Evolutionary conservation across 2,329 filamentous ascomycete species (phyloP).

Genomic region (Cytospora paraplurivora): DNA sequence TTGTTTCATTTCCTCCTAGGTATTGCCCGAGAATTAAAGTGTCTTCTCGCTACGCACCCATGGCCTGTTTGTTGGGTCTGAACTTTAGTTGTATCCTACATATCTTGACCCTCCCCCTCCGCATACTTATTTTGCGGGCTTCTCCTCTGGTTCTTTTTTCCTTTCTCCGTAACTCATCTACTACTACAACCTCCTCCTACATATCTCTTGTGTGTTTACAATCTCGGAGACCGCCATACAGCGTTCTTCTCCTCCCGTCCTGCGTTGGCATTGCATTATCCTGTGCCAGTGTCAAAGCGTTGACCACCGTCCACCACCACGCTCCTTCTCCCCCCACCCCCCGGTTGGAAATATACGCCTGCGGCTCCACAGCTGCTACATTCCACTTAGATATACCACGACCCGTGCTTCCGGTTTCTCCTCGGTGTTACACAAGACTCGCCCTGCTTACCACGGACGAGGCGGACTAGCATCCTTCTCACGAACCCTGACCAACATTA

Average conservation of each 20-base stretch:
- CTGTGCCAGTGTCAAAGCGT: conserved; percentile 27
- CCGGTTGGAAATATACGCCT: conserved; percentile 25
- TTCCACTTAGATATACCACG: conserved; percentile 10
- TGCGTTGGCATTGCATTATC: conserved; percentile 30
- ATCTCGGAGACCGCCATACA: conserved; percentile 21
- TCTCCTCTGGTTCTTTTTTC: conserved; percentile 8
- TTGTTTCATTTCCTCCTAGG: conserved; percentile 28
- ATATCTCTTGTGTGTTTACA: conserved; percentile 15
- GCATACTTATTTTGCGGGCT: conserved; percentile 23
- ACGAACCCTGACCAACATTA: conserved; percentile 24
- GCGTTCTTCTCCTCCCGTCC: conserved; percentile 26
- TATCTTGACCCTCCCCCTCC: conserved; percentile 27
- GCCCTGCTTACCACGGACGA: conserved; percentile 26
- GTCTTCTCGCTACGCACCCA: conserved; percentile 26
- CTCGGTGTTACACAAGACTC: conserved; percentile 28
- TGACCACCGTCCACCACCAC: conserved; percentile 20
- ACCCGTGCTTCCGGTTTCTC: conserved; percentile 25
- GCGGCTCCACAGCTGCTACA: conserved; percentile 28
- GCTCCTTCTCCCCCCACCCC: neutral
- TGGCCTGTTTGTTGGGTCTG: conserved; percentile 22
- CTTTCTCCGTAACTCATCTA: neutral
- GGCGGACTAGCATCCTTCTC: conserved; percentile 22
- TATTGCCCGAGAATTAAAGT: conserved; percentile 29
- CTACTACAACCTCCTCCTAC: conserved; percentile 2
- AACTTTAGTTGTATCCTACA: conserved; percentile 28